A percentile compares a stretch with the other conserved stretches of the same genome.
phyloP scores from a whole-genome alignment of 106 monocot genomes.

The Platanthera guangdongensis region DNA sequence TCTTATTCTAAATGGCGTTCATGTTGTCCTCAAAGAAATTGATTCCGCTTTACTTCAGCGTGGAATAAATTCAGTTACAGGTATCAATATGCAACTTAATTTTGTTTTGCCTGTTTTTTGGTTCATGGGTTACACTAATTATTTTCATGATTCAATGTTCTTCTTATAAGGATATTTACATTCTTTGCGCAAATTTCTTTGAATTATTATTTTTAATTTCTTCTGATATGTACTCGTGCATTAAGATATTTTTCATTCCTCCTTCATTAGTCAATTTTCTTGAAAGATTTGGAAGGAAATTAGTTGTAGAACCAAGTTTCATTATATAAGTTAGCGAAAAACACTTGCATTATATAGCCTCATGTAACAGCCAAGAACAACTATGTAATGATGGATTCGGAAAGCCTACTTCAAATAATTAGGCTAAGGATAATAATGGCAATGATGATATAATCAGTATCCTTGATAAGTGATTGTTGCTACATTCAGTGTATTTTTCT shows the following conservation, averaged over 20 bases:
- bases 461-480: not conserved
- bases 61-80: slow-evolving; percentile 53
- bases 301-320: not conserved
- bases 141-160: not conserved
- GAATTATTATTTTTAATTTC: not conserved
- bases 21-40: slow-evolving; percentile 73
- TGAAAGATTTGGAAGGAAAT: not conserved
- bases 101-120: not conserved
- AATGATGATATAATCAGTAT: not conserved
- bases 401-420: not conserved
- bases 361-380: not conserved
- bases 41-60: slow-evolving; percentile 53
- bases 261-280: not conserved
- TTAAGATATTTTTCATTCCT: not conserved
- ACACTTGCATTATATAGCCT: not conserved
- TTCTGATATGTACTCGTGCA: not conserved
- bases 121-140: not conserved
- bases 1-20: slow-evolving; percentile 41
- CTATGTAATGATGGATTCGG: not conserved
- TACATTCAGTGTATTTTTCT: not conserved
- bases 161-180: not conserved
- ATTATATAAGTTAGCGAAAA: not conserved
- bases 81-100: slow-evolving; percentile 14
- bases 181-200: not conserved
- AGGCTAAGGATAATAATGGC: not conserved